Conservation (phyloP, 495 filamentous ascomycete species). For the Saxispiralis lemnorum region DNA sequence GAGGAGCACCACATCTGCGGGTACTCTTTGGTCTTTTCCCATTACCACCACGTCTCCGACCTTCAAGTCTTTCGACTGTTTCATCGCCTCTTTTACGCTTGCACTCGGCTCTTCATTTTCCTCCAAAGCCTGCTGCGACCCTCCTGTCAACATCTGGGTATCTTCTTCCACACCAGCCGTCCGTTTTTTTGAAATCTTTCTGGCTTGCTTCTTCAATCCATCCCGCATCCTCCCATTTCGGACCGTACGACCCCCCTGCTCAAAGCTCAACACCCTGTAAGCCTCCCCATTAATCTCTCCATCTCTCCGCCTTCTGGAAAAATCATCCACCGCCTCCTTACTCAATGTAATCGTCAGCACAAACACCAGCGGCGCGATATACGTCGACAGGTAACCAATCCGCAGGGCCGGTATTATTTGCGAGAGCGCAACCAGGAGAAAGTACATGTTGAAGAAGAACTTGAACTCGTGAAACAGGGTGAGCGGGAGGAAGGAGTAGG, state of each 20-base stretch:
- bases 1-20: constrained; percentile 84
- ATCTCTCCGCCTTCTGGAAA: constrained; percentile 67
- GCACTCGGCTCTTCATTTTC: constrained; percentile 29
- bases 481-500: constrained; percentile 79
- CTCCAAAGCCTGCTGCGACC: constrained; percentile 27
- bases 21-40: constrained; percentile 75
- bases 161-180: constrained; percentile 11
- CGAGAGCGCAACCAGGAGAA: constrained; percentile 82
- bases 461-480: constrained; percentile 98
- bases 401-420: constrained; percentile 76
- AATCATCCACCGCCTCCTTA: constrained; percentile 92
- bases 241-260: constrained; percentile 13
- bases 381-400: constrained; percentile 89
- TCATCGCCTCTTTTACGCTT: constrained; percentile 43
- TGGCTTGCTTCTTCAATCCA: constrained; percentile 9
- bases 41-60: constrained; percentile 91
- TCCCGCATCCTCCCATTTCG: constrained; percentile 12
- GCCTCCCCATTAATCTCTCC: constrained; percentile 86
- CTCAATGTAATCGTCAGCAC: constrained; percentile 81
- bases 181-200: constrained; percentile 11
- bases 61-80: constrained; percentile 73
- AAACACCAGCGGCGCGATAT: constrained; percentile 80
- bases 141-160: constrained; percentile 13
- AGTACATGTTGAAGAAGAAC: constrained; percentile 99
- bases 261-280: constrained; percentile 63